phyloP scores from a whole-genome alignment of 257 asterid species.

The Plectranthus barbatus region DNA sequence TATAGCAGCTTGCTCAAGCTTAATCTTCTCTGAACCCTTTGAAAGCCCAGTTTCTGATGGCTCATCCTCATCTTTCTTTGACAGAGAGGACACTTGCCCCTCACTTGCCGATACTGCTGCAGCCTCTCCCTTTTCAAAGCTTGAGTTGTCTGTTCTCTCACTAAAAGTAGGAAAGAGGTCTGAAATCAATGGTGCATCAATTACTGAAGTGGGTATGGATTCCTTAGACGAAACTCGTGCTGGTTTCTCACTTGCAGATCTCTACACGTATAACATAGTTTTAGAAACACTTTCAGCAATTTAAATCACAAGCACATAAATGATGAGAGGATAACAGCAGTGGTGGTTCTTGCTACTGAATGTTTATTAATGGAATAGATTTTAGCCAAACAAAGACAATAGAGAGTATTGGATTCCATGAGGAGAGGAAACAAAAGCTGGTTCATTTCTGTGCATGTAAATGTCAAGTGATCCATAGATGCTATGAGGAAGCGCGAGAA shows the following conservation, averaged over 20 bases:
- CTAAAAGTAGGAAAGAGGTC: constrained; percentile 17
- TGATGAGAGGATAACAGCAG: background rate
- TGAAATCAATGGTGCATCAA: constrained; percentile 23
- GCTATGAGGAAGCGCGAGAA: background rate
- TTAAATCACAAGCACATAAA: background rate
- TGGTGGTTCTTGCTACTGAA: too few species aligned
- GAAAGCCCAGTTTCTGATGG: constrained; percentile 14
- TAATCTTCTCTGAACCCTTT: constrained; percentile 21
- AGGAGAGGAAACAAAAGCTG: background rate
- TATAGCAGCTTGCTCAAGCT: constrained; percentile 49
- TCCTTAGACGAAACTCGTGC: constrained; percentile 27
- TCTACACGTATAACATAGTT: constrained; percentile 16
- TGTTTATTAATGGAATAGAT: too few species aligned
- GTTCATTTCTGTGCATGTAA: background rate
- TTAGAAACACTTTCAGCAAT: background rate
- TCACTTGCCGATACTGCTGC: constrained; percentile 9
- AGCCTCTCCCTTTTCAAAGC: constrained; percentile 15
- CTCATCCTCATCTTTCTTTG: constrained; percentile 20
- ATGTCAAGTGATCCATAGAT: background rate
- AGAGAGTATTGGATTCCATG: too few species aligned
- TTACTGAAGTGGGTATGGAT: constrained; percentile 22
- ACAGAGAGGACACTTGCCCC: constrained; percentile 17
- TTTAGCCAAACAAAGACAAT: background rate
- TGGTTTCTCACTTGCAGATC: constrained; percentile 37
- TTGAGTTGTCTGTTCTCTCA: constrained; percentile 15